phyloP scores from a whole-genome alignment of 2,329 filamentous ascomycete species.

The Cladophialophora psammophila region DNA sequence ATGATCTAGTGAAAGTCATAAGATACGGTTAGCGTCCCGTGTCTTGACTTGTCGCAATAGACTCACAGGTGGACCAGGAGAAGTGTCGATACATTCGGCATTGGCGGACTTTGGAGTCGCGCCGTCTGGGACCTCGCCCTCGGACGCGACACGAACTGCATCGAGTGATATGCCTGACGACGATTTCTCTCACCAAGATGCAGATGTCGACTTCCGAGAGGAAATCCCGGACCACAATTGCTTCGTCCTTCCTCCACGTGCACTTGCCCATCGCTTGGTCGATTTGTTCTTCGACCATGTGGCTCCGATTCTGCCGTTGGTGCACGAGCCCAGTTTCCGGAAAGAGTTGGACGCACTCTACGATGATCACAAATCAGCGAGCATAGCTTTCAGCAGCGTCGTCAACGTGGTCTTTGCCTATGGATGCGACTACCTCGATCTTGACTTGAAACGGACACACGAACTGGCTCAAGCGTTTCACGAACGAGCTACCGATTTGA shows the following conservation, averaged over 20 bases:
- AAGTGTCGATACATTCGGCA: slow-evolving; percentile 20
- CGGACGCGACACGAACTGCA: not conserved
- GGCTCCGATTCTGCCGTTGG: slow-evolving; percentile 3
- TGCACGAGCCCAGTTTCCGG: slow-evolving; percentile 14
- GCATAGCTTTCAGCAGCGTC: slow-evolving; percentile 14
- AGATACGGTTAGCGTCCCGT: slow-evolving; percentile 3
- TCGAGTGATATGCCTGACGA: not conserved
- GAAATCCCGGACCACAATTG: slow-evolving; percentile 4
- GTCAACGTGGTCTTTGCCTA: slow-evolving; percentile 17
- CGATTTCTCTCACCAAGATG: not conserved
- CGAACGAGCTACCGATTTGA: slow-evolving; percentile 14
- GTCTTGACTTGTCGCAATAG: not conserved
- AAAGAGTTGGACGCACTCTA: slow-evolving; percentile 10
- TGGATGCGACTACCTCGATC: not conserved
- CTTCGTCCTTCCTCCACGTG: slow-evolving; percentile 1
- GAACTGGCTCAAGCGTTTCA: slow-evolving; percentile 14
- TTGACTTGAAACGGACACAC: not conserved
- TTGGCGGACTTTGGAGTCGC: slow-evolving; percentile 14
- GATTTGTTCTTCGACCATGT: slow-evolving; percentile 16
- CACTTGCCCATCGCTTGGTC: slow-evolving; percentile 7
- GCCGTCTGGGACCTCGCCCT: slow-evolving; percentile 12
- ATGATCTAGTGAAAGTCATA: slow-evolving; percentile 8
- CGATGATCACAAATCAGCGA: not conserved
- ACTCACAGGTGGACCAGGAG: slow-evolving; percentile 2
- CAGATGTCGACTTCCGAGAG: slow-evolving; percentile 4